Evolutionary conservation across 2,329 filamentous ascomycete genomes (phyloP).

Genomic region (Hymenoscyphus fraxineus): DNA sequence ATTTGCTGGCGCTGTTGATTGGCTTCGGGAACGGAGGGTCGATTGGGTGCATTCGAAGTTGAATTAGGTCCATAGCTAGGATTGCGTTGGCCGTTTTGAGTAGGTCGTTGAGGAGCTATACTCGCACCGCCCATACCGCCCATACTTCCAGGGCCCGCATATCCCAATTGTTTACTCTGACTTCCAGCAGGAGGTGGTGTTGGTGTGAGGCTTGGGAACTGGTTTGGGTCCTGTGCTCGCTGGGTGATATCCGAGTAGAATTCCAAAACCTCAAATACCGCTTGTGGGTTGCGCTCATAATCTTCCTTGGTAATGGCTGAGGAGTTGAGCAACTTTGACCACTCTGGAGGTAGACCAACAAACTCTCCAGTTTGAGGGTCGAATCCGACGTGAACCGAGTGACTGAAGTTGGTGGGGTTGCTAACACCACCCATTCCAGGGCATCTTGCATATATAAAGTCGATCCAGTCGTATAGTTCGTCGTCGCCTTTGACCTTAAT

Average conservation of each 20-base stretch:
- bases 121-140: constrained; percentile 38
- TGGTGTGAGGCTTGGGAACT: constrained; percentile 65
- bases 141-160: constrained; percentile 36
- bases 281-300: constrained; percentile 94
- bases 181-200: constrained; percentile 53
- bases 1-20: constrained; percentile 53
- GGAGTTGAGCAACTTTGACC: constrained; percentile 93
- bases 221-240: constrained; percentile 65
- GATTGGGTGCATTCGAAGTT: constrained; percentile 37
- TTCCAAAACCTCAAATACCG: constrained; percentile 74
- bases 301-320: constrained; percentile 98
- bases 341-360: constrained; percentile 88
- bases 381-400: constrained; percentile 95
- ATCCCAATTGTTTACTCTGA: constrained; percentile 62
- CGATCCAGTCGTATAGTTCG: constrained; percentile 98
- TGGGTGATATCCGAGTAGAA: constrained; percentile 84
- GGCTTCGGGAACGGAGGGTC: constrained; percentile 43
- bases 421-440: constrained; percentile 97
- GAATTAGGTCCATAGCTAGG: constrained; percentile 38
- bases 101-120: constrained; percentile 67
- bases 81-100: constrained; percentile 45
- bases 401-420: constrained; percentile 97
- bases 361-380: constrained; percentile 94
- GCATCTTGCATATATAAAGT: constrained; percentile 94
- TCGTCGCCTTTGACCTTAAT: constrained; percentile 94